These are phyloP conservation scores for Diutina mesorugosa DNA, from an alignment of 1,139 yeast genomes.

Conservation along the genomic window DNA sequence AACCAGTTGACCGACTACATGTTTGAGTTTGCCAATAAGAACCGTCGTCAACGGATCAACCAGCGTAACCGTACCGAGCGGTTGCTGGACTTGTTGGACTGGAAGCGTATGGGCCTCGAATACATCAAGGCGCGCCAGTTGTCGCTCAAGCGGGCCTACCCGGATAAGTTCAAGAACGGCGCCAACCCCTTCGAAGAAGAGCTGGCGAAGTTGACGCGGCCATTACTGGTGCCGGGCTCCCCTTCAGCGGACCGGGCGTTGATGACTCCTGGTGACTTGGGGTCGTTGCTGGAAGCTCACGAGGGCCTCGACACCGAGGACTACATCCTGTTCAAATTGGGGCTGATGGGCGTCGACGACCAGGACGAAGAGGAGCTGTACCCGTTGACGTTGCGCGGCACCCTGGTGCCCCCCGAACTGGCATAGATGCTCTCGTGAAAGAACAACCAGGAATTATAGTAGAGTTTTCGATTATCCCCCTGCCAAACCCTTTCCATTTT, in stretches of 20 bases:
- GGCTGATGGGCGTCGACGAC: slow-evolving; percentile 33
- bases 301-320: slow-evolving; percentile 68
- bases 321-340: slow-evolving; percentile 67
- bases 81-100: slow-evolving; percentile 81
- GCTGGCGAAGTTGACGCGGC: slow-evolving; percentile 68
- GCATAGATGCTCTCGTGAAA: neutral
- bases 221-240: slow-evolving; percentile 91
- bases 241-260: slow-evolving; percentile 54
- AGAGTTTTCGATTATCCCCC: too few species aligned
- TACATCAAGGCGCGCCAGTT: slow-evolving; percentile 90
- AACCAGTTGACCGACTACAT: slow-evolving; percentile 81
- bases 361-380: slow-evolving; percentile 18
- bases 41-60: slow-evolving; percentile 93
- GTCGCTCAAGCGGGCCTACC: slow-evolving; percentile 87
- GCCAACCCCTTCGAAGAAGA: slow-evolving; percentile 48
- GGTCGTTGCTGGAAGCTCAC: slow-evolving; percentile 84
- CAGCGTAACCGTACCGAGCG: slow-evolving; percentile 97
- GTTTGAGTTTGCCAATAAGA: slow-evolving; percentile 80
- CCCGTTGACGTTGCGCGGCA: slow-evolving; percentile 35
- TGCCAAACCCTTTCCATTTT: too few species aligned
- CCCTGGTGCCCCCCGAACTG: slow-evolving; percentile 24
- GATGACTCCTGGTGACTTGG: slow-evolving; percentile 97
- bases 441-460: too few species aligned
- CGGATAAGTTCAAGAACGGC: slow-evolving; percentile 60
- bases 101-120: slow-evolving; percentile 97